Evolutionary conservation across 1,284 basidiomycete species (phyloP).

Genomic region (Sanguinoderma infundibulare): DNA sequence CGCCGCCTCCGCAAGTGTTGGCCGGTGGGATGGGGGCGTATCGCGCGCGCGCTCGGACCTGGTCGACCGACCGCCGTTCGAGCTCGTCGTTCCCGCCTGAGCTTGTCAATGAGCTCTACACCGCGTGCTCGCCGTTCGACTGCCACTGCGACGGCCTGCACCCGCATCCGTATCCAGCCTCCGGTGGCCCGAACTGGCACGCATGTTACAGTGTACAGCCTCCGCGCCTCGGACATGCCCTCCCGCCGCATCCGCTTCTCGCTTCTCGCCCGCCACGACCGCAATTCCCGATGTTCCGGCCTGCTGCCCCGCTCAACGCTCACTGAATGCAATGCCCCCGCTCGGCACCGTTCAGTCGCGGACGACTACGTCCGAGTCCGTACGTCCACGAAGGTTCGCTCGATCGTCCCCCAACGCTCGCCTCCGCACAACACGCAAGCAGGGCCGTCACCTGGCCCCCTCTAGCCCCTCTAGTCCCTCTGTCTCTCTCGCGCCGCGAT

Average conservation of each 20-base stretch:
- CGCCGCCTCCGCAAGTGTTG: too few relatives aligned
- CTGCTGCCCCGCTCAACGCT: not conserved
- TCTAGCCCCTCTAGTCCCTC: not conserved
- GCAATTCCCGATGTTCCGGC: too few relatives aligned
- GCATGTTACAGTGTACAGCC: too few relatives aligned
- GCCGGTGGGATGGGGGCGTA: too few relatives aligned
- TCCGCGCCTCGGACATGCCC: not conserved
- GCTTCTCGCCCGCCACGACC: too few relatives aligned
- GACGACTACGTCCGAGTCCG: not conserved
- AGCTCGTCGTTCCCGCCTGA: not conserved
- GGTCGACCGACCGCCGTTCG: not conserved
- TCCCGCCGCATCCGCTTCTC: not conserved
- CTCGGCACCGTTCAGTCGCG: too few relatives aligned
- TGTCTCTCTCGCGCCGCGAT: not conserved
- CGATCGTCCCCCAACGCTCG: too few relatives aligned
- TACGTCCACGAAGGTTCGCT: not conserved
- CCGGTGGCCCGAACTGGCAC: not conserved
- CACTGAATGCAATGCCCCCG: not conserved
- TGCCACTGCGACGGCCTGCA: not conserved
- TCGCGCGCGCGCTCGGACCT: not conserved
- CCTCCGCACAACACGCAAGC: not conserved
- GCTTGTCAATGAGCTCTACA: not conserved
- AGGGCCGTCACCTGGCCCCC: not conserved
- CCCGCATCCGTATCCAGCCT: not conserved
- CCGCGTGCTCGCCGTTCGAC: not conserved